Evolutionary conservation across 2,329 filamentous ascomycete species (phyloP), one percentile per base, ranked within the genome.

Genomic region (Fusarium caatingaense): DNA sequence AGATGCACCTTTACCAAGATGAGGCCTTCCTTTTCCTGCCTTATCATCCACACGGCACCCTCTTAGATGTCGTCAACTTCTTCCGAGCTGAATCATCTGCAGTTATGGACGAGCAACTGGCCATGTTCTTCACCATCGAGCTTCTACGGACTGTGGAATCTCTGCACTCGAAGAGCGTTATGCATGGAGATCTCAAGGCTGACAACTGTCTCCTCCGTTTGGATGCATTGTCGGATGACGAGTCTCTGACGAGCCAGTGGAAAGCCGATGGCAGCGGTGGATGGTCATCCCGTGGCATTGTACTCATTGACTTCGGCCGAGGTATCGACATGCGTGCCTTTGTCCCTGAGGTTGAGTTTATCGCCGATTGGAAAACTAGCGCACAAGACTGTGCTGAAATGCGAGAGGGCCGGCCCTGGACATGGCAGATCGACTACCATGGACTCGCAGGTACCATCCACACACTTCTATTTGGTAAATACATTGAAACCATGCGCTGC

Each of bases 371-470:
- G 96, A 92, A 96, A 80, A 94, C 93, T 0, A 89, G 88, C 18
- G 87, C 92, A 25, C 91, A 93, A 55, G 96, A 99, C 80, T 99
- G 96, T 80, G 91, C 93, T 20, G 96, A 99, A 84, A 97, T 98
- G 88, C 91, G 94, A 48, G 95, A 99, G 81, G 88, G 93, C 60
- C 88, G 95, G 2, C 94, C 94, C 1, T 99, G 96, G 96, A 98
- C 95, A 2, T 98, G 94, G 84, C 96, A 99, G 79, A 93, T 98
- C 72, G 96, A 99, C 82, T 97, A 98, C 75, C 93, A 97, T 79
- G 96, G 96, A 15, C 86, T 98, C 0, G 96, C 96, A 0, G 94
- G 93, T 7, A 92, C 93, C 25, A 85, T 98, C 7, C 94, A 99
- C 80, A 91, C 89, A 45, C 87, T 99, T 73, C 87, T 99, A 6